Base-by-base conservation (phyloP, 2,329 filamentous ascomycete species). In the Fusarium sp. region DNA sequence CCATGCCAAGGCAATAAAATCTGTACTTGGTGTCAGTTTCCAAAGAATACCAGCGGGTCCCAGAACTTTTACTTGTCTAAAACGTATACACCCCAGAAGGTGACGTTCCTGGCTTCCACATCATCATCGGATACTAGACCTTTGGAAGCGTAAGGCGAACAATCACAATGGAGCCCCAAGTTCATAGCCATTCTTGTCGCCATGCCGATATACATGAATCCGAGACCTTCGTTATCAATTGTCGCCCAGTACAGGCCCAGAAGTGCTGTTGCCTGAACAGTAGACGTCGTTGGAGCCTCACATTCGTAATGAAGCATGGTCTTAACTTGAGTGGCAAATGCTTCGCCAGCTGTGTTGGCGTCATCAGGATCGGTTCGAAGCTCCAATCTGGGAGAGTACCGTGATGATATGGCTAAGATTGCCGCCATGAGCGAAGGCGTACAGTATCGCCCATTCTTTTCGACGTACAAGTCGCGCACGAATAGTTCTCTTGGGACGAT, bases 151-250 rank as follows among this genome's bases (percentile, higher is more conserved):
- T 58, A 56, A 1, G 50, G 32, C 3, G 40, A 46, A 1, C 55
- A 58, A 3, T 58, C 51, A 2, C 40, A 56, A 28, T 58, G 51
- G 8, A 56, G 50, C 8, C 55, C 55, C 6, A 58, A 8, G 4
- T 58, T 58, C 55, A 58, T 58, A 1, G 55, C 55, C 55, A 58
- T 58, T 7, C 55, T 38, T 1, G 55, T 39, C 4, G 55, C 55
- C 55, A 58, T 58, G 1, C 55, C 55, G 8, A 58, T 58, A 3
- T 56, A 58, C 32, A 58, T 40, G 8, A 58, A 58, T 3, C 55
- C 55, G 7, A 58, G 40, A 5, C 55, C 55, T 20, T 58, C 55
- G 3, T 47, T 56, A 7, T 58, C 51, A 6, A 40, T 32, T 1
- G 40, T 17, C 1, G 50, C 55, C 51, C 32, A 58, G 19, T 56